phyloP scores from a whole-genome alignment of 768 basidiomycete genomes.

The Podaxis mareebaensis region DNA sequence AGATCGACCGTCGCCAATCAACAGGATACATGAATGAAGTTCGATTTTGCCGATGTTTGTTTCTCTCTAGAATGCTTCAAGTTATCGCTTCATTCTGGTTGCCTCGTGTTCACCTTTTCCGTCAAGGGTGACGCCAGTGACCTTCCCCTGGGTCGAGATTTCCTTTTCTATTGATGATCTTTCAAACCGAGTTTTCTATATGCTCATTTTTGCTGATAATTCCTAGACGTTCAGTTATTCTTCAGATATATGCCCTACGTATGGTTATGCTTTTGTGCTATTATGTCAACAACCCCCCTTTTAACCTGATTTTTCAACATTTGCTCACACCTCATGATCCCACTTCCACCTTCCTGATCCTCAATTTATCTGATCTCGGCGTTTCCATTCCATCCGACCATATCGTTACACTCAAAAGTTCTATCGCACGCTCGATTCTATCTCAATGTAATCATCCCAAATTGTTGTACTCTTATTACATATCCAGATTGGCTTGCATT shows the following conservation, averaged over 20 bases:
- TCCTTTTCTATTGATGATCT: neutral
- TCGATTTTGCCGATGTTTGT: neutral
- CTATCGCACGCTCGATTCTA: neutral
- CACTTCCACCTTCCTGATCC: neutral
- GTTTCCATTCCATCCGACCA: neutral
- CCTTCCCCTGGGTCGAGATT: neutral
- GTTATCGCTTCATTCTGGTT: no score
- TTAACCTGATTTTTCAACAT: neutral
- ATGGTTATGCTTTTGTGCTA: neutral
- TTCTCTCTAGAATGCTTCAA: neutral
- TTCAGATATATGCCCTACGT: constrained; percentile 2
- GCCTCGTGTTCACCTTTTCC: neutral
- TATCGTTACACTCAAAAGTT: neutral
- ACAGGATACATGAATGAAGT: neutral
- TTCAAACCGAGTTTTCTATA: neutral
- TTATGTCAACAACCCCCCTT: neutral
- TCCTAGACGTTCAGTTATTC: constrained; percentile 6
- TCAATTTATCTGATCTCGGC: neutral
- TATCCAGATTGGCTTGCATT: neutral
- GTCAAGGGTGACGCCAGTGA: neutral
- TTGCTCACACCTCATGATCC: neutral
- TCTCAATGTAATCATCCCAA: neutral
- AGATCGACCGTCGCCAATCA: constrained; percentile 4
- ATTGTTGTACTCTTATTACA: neutral
- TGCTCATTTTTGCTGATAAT: neutral